Conservation (phyloP, 2,329 filamentous ascomycete genomes). For the Penicillium paneum region DNA sequence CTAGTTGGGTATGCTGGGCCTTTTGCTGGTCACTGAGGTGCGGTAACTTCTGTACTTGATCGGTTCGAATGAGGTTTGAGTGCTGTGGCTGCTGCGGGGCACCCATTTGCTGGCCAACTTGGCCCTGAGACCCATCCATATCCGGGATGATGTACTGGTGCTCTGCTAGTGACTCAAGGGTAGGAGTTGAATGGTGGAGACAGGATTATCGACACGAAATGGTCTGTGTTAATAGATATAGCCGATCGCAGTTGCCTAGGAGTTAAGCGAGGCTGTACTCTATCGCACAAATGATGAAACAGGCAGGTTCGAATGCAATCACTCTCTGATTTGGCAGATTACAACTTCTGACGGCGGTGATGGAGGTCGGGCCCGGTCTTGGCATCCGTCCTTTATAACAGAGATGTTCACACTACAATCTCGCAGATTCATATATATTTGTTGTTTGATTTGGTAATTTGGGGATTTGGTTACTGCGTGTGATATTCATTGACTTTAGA, state of each 20-base stretch:
- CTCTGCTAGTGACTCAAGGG: background rate
- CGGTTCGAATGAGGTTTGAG: conserved; percentile 50
- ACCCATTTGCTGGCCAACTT: conserved; percentile 31
- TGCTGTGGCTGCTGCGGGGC: conserved; percentile 41
- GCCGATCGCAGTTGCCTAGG: background rate
- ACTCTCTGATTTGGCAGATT: background rate
- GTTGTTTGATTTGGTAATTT: background rate
- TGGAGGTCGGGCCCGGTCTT: conserved; percentile 7
- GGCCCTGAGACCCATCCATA: conserved; percentile 36
- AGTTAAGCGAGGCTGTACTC: background rate
- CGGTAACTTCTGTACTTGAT: conserved; percentile 53
- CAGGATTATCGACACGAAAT: background rate
- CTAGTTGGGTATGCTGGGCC: conserved; percentile 52
- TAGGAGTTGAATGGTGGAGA: background rate
- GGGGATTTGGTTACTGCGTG: background rate
- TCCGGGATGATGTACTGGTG: conserved; percentile 8
- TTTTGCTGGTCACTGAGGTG: conserved; percentile 55
- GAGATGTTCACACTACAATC: background rate
- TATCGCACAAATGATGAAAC: background rate
- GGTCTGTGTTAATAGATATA: background rate
- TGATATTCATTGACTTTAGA: background rate
- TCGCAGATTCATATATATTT: background rate
- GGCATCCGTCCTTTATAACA: background rate
- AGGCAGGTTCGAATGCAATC: background rate
- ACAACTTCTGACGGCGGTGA: conserved; percentile 1